These are phyloP conservation scores for Fragaria iinumae DNA, from an alignment of 306 rosid genomes.

Conservation along the genomic window DNA sequence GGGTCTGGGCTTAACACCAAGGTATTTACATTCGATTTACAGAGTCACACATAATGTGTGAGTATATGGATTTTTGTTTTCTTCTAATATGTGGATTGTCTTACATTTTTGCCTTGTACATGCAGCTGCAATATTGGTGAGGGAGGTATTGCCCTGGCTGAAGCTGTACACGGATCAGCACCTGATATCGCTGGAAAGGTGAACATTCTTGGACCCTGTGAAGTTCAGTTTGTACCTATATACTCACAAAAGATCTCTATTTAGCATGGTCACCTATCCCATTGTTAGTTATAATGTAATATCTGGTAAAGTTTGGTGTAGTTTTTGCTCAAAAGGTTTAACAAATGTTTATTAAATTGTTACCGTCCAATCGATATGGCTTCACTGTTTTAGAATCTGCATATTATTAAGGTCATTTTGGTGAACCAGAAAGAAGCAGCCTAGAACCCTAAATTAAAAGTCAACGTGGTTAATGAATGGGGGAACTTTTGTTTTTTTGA, in stretches of 20 bases:
- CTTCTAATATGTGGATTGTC: conserved; percentile 15
- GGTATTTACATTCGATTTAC: conserved; percentile 31
- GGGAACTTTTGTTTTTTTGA: no score
- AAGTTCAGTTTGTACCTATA: not conserved
- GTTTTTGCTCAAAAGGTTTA: not conserved
- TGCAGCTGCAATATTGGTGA: conserved; percentile 94
- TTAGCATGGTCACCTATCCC: not conserved
- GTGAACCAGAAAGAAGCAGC: conserved; percentile 1
- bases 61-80: not conserved
- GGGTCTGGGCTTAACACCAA: conserved; percentile 97
- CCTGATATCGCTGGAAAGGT: conserved; percentile 99
- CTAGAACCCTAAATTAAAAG: not conserved
- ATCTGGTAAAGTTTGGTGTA: not conserved
- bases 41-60: not conserved
- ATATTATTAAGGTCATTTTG: not conserved
- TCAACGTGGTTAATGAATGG: not conserved
- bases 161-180: conserved; percentile 99
- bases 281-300: not conserved
- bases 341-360: not conserved
- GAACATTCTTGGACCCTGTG: conserved; percentile 17
- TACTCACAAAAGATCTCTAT: not conserved
- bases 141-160: conserved; percentile 99
- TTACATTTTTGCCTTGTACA: conserved; percentile 21
- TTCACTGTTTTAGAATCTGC: not conserved
- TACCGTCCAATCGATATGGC: not conserved